Base-by-base conservation (phyloP, 208 protist genomes). In the Trypanosoma theileri region DNA sequence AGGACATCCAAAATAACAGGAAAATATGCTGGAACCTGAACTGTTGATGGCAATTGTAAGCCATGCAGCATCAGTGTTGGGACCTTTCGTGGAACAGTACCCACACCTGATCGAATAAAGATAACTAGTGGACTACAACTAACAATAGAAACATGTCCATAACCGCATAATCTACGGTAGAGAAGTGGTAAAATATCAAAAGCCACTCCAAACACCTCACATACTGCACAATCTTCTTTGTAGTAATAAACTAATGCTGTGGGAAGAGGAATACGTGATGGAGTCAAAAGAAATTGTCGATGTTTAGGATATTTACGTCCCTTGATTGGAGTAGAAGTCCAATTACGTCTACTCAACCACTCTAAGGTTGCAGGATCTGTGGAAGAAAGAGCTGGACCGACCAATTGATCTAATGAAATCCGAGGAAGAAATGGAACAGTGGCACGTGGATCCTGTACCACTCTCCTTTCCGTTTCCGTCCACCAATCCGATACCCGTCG, bases 111-210 rank as follows among this genome's bases (percentile, higher is more conserved):
- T 35, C 79, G 58, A 40, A 91, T 42, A 62, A 87, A 86, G 24
- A 91, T 69, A 24, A 83, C 65, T 17, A 91, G 17, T n/a, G 85
- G 85, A 64, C 81, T 91, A 52, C 85, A 91, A 56, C 85, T 81
- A 16, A 85, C 58, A 60, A 91, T 80, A 44, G 53, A 82, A 24
- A 45, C 22, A 46, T 86, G 77, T 22, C 73, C 68, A 21, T 42
- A 60, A 31, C 69, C 76, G 54, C 85, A 91, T 22, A 91, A 56
- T 21, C 71, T 69, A 31, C 79, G 71, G 71, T 81, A 91, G 19
- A 88, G 45, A n/a, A 74, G 48, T 19, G 85, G 85, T 40, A 91
- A 69, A 10, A 91, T 55, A 59, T 87, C 85, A 51, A 88, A 88
- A 13, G 79, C 79, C 4, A 58, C 66, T 17, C 76, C 71, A 61